Conservation (phyloP, 208 protist species). For the Trypanosoma cruzi region DNA sequence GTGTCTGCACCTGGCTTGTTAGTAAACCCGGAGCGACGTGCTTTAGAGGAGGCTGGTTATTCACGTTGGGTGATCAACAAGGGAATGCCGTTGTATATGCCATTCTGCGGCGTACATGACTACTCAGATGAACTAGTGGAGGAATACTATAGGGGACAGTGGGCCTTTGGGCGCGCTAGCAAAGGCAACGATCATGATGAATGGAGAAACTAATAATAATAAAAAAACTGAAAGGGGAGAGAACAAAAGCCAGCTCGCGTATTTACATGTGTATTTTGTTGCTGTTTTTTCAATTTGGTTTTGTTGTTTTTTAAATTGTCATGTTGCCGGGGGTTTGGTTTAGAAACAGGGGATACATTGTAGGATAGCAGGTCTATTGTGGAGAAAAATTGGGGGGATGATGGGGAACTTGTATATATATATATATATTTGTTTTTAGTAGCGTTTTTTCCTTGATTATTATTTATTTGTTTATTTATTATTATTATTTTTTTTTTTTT, state of each 20-base stretch:
- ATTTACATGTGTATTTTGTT: too few species aligned
- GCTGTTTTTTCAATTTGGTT: neutral
- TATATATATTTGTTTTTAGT: neutral
- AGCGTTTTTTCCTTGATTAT: neutral
- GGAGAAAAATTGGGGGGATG: too few species aligned
- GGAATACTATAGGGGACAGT: constrained; percentile 91
- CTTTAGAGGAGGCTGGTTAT: constrained; percentile 84
- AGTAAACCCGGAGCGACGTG: constrained; percentile 78
- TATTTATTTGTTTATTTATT: too few species aligned
- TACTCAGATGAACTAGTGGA: constrained; percentile 89
- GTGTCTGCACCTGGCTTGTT: constrained; percentile 67
- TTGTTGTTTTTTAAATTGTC: neutral
- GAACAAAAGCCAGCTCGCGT: neutral
- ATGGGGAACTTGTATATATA: too few species aligned
- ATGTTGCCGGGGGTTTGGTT: too few species aligned
- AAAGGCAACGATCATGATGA: constrained; percentile 92
- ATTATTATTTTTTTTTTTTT: too few species aligned
- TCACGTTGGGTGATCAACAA: constrained; percentile 87
- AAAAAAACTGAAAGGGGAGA: constrained; percentile 11
- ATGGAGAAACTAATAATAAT: constrained; percentile 77
- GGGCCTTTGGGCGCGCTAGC: constrained; percentile 79
- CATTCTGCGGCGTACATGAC: constrained; percentile 89
- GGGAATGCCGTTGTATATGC: constrained; percentile 85
- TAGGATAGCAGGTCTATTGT: too few species aligned
- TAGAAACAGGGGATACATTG: neutral